Evolutionary conservation across 108 stramenopile genomes (phyloP).

Genomic region (Nitzschia putrida): DNA sequence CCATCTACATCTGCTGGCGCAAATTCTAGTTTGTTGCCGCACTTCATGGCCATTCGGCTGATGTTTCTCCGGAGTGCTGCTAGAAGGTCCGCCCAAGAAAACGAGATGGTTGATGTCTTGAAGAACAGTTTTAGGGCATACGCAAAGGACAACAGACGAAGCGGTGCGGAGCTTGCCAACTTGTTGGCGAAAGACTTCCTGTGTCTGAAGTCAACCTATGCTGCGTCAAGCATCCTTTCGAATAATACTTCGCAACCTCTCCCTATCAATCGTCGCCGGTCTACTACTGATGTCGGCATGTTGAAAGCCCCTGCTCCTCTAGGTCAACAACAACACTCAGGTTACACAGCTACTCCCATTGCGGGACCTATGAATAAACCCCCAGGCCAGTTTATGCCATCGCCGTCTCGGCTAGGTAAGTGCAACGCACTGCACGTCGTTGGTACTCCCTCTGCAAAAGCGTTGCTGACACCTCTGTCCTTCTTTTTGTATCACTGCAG

Average conservation of each 20-base stretch:
- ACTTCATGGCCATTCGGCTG: slow-evolving; percentile 62
- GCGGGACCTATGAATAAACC: slow-evolving; percentile 5
- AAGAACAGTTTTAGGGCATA: slow-evolving; percentile 63
- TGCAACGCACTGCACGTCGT: neutral
- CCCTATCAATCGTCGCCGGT: neutral
- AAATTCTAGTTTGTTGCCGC: slow-evolving; percentile 25
- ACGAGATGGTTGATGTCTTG: slow-evolving; percentile 56
- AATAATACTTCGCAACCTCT: neutral
- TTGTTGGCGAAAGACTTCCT: slow-evolving; percentile 60
- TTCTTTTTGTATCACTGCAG: no score
- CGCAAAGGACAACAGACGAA: slow-evolving; percentile 36
- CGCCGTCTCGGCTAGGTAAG: slow-evolving; percentile 8
- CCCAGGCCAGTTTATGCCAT: neutral
- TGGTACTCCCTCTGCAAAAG: neutral
- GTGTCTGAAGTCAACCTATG: slow-evolving; percentile 36
- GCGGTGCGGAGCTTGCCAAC: slow-evolving; percentile 43
- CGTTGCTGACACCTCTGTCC: no score
- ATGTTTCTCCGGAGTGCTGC: slow-evolving; percentile 58
- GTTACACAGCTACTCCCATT: neutral
- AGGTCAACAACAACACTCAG: neutral
- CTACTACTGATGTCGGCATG: neutral
- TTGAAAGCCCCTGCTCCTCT: neutral
- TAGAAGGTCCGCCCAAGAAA: slow-evolving; percentile 52
- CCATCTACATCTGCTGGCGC: slow-evolving; percentile 15
- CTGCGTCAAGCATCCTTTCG: neutral